Percentiles rank a stretch among this genome's conserved stretches.
phyloP scores from a whole-genome alignment of 257 asterid genomes.

The Oldenlandia corymbosa region DNA sequence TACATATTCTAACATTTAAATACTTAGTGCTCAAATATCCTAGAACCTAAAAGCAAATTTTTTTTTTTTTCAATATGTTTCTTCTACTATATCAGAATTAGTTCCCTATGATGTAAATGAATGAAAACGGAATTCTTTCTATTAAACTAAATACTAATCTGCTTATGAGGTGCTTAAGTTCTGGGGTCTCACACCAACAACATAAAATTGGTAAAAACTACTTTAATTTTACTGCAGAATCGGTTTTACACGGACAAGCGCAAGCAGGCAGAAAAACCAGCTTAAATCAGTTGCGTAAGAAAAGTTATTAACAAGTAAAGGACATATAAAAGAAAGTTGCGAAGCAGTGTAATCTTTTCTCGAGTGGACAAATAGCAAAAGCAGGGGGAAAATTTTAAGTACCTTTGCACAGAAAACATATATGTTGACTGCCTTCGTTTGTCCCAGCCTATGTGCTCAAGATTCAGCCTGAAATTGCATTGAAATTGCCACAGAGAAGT shows the following conservation, averaged over 20 bases:
- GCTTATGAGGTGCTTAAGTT: no score
- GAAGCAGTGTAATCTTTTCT: background rate
- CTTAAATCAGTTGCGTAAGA: no score
- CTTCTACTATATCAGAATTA: no score
- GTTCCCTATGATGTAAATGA: no score
- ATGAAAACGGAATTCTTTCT: no score
- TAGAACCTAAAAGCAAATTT: no score
- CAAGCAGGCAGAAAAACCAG: background rate
- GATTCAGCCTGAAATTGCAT: slow-evolving; percentile 74
- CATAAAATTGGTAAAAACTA: background rate
- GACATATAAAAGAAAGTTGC: background rate
- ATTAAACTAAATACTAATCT: no score
- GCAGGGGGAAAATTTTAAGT: slow-evolving; percentile 11
- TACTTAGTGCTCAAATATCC: no score
- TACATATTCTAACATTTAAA: no score
- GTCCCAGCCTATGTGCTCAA: slow-evolving; percentile 97
- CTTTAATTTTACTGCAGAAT: background rate
- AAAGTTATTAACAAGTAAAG: no score
- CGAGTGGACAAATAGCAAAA: background rate
- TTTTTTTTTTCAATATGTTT: no score
- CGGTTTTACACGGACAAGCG: background rate
- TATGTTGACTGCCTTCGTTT: slow-evolving; percentile 70
- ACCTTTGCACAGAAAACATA: slow-evolving; percentile 96
- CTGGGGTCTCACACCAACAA: no score
- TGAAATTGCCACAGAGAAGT: slow-evolving; percentile 12